Conservation (phyloP, 2,329 filamentous ascomycete species). For the Hypoxylon sp. region DNA sequence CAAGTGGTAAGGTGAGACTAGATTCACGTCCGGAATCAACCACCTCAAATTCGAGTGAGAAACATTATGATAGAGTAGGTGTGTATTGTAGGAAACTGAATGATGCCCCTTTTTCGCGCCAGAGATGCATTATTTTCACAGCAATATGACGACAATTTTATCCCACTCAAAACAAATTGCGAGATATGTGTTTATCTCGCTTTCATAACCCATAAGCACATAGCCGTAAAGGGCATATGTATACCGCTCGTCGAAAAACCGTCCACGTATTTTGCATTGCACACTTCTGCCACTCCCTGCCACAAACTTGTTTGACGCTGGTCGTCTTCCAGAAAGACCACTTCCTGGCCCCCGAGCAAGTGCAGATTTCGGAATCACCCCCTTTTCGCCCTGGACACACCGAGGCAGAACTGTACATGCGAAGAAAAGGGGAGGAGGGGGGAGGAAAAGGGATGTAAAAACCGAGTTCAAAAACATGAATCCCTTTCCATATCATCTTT, state of each 20-base stretch:
- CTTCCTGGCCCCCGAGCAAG: conserved; percentile 4
- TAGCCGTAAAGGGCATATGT: conserved; percentile 32
- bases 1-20: not conserved
- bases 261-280: conserved; percentile 29
- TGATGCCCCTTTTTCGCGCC: conserved; percentile 30
- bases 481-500: conserved; percentile 21
- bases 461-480: conserved; percentile 15
- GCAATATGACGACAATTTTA: conserved; percentile 29
- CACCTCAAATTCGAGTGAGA: conserved; percentile 9
- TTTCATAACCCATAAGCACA: conserved; percentile 42
- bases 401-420: conserved; percentile 21
- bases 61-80: not conserved
- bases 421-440: conserved; percentile 14
- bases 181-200: conserved; percentile 32
- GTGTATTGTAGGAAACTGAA: conserved; percentile 11
- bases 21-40: conserved; percentile 8
- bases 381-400: conserved; percentile 9
- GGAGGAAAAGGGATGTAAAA: not conserved
- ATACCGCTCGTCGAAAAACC: conserved; percentile 30
- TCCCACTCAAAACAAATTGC: conserved; percentile 24
- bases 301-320: conserved; percentile 18
- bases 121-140: conserved; percentile 36
- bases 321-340: conserved; percentile 6
- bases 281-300: conserved; percentile 15
- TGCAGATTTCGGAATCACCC: conserved; percentile 7